These are phyloP conservation scores for Clathrospora elynae DNA, from an alignment of 2,329 filamentous ascomycete genomes.

Conservation along the genomic window DNA sequence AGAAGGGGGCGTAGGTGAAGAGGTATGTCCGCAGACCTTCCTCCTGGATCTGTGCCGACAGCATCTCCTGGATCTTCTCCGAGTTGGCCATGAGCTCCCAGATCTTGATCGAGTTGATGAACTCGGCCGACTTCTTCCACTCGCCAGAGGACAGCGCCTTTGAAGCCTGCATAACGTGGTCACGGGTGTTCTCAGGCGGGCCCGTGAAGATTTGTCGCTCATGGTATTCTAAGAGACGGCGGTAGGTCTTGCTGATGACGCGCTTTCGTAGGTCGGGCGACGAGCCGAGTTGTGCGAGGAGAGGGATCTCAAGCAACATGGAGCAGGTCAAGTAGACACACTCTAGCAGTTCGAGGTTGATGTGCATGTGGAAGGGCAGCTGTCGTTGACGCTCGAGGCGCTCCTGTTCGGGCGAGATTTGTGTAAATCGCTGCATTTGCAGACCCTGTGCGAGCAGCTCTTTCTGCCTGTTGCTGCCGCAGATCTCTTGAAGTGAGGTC, in stretches of 20 bases:
- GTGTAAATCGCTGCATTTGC: slow-evolving; percentile 95
- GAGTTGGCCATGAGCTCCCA: slow-evolving; percentile 96
- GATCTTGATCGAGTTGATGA: slow-evolving; percentile 98
- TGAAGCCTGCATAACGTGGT: slow-evolving; percentile 98
- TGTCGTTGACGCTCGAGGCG: slow-evolving; percentile 95
- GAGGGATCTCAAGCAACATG: slow-evolving; percentile 97
- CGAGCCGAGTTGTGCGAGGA: slow-evolving; percentile 94
- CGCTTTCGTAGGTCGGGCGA: slow-evolving; percentile 97
- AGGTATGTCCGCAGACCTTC: slow-evolving; percentile 97
- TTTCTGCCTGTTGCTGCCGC: slow-evolving; percentile 95
- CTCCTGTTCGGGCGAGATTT: slow-evolving; percentile 97
- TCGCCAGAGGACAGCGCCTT: slow-evolving; percentile 96
- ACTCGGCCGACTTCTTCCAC: slow-evolving; percentile 94
- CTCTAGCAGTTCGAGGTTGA: slow-evolving; percentile 97
- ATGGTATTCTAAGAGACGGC: slow-evolving; percentile 98
- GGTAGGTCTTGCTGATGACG: slow-evolving; percentile 98
- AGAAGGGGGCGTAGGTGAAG: slow-evolving; percentile 99
- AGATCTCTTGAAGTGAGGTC: slow-evolving; percentile 96
- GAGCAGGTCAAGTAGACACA: slow-evolving; percentile 98
- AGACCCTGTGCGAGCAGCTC: slow-evolving; percentile 97
- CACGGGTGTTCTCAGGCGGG: slow-evolving; percentile 96
- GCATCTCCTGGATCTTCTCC: slow-evolving; percentile 94
- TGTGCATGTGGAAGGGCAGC: slow-evolving; percentile 99
- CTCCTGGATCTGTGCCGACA: slow-evolving; percentile 97
- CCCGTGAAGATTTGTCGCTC: slow-evolving; percentile 99